Evolutionary conservation across 441 rosid species (phyloP), one percentile per base, ranked within the genome.

Genomic region (Erodium texanum): DNA sequence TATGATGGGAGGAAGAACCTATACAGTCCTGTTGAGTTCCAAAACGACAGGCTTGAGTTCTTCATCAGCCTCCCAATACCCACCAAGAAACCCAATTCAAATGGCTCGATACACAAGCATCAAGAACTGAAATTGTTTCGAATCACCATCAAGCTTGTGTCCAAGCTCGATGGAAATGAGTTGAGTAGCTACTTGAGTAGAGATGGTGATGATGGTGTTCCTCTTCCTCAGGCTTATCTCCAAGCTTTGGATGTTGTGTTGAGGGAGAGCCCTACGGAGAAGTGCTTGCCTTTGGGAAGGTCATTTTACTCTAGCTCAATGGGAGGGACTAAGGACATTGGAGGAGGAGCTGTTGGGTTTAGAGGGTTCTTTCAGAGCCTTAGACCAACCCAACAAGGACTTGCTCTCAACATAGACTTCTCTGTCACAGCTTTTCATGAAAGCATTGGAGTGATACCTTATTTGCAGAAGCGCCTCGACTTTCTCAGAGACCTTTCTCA

Each of bases 341-440:
- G 98, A 72, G 97, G 96, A 45, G 97, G 96, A 70, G 90, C 92
- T 70, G 79, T 89, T 71, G 98, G 96, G 70, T 77, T 88, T 71
- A 84, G 95, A 83, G 98, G 98, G 0, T 93, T 90, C 78, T 90
- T 93, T 77, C 98, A 93, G 81, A 90, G 98, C 72, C 88, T 93
- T 14, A 79, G 98, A 67, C 95, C 92, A 52, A 90, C 95, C 6
- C 95, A 93, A 63, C 98, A 93, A 84, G 98, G 98, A 59, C 77
- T 93, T 65, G 88, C 96, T 52, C 96, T 93, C 50, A 93, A 93
- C 70, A 83, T 90, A 16, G 98, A 93, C 77, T 88, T 89, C 70
- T 89, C 97, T 32, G 83, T 93, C 43, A 87, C 92, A 64, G 93
- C 98, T 64, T 93, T 90, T 68, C 97, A 90, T 68, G 96, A 90